phyloP scores from a whole-genome alignment of 164 flowering plant genomes.

The Chimonanthus salicifolius region DNA sequence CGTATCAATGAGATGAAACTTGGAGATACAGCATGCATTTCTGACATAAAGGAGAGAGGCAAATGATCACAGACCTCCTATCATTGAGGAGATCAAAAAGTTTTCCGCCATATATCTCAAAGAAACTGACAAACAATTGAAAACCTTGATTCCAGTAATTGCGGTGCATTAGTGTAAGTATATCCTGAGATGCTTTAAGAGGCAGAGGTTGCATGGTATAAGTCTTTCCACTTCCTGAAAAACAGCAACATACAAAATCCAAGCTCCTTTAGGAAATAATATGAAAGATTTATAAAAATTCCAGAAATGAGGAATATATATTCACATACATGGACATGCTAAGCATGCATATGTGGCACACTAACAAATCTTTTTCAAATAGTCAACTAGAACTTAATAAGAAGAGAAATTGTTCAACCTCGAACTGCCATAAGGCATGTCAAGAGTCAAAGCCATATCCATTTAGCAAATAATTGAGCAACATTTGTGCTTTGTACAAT shows the following conservation, averaged over 20 bases:
- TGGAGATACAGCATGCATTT: neutral
- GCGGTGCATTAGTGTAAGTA: constrained; percentile 64
- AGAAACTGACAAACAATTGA: constrained; percentile 79
- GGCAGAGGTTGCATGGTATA: constrained; percentile 94
- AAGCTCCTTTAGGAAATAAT: constrained; percentile 4
- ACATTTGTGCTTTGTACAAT: too few species aligned
- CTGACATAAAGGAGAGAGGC: neutral
- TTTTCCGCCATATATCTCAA: constrained; percentile 97
- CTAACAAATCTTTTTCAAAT: too few species aligned
- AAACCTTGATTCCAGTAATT: constrained; percentile 79
- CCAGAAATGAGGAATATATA: neutral
- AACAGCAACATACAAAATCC: neutral
- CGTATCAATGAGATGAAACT: neutral
- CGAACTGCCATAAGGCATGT: too few species aligned
- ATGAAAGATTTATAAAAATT: neutral
- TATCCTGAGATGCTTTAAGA: constrained; percentile 78
- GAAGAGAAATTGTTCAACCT: too few species aligned
- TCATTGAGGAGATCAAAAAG: constrained; percentile 88
- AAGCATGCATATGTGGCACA: too few species aligned
- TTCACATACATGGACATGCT: neutral
- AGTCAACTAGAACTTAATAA: too few species aligned
- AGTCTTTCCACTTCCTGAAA: constrained; percentile 92
- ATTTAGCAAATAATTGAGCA: too few species aligned
- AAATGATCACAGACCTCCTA: constrained; percentile 52
- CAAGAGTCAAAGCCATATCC: too few species aligned